Evolutionary conservation across 768 basidiomycete genomes (phyloP).

Genomic region (Boletus rufocinnamomeus): DNA sequence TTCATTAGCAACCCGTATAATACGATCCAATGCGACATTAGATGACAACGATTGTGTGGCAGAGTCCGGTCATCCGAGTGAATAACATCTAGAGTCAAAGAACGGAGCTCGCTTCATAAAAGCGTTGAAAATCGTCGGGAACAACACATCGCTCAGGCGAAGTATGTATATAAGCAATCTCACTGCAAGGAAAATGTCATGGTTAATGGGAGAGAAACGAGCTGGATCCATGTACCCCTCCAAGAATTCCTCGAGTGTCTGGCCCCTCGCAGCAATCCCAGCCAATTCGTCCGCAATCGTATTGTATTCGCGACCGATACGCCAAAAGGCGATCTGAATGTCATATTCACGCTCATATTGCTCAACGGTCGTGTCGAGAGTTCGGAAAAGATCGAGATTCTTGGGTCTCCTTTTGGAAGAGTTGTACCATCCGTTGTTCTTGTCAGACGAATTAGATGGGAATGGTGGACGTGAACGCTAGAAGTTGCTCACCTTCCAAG

Average conservation of each 20-base stretch:
- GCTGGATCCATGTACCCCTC: neutral
- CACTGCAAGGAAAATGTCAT: neutral
- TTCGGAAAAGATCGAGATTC: constrained; percentile 8
- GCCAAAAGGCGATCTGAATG: constrained; percentile 2
- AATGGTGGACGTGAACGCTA: neutral
- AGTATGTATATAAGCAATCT: neutral
- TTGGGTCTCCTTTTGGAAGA: neutral
- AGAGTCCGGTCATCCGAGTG: neutral
- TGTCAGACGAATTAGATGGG: neutral
- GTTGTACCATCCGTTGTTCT: neutral
- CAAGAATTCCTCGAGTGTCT: neutral
- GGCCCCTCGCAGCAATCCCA: neutral
- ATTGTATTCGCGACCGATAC: neutral
- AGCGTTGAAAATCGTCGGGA: neutral
- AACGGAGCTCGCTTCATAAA: neutral
- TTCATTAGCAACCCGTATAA: neutral
- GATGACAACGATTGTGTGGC: neutral
- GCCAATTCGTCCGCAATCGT: neutral
- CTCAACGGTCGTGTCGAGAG: constrained; percentile 1
- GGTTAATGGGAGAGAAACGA: neutral
- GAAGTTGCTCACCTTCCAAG: constrained; percentile 1
- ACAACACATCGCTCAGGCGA: neutral
- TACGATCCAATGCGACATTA: neutral
- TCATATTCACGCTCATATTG: neutral
- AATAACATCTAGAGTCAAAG: neutral